Percentiles rank a stretch among this genome's conserved stretches.
These are phyloP conservation scores for Cladosporium velox DNA, from an alignment of 2,329 filamentous ascomycete genomes.

Conservation along the genomic window DNA sequence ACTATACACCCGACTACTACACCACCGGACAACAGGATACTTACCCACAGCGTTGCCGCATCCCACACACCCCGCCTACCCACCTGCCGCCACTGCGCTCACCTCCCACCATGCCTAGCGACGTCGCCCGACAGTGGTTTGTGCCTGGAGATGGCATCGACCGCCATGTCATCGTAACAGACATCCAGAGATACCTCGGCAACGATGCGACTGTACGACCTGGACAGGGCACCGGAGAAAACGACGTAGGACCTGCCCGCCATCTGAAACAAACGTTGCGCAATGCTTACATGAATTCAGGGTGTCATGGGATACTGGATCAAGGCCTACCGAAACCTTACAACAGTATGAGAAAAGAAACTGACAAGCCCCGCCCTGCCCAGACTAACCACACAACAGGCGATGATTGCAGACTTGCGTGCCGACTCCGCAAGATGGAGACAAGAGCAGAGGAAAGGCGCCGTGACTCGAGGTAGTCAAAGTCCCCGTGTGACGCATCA, in stretches of 20 bases:
- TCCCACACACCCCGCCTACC: not conserved
- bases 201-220: constrained; percentile 54
- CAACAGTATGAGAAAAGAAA: constrained; percentile 45
- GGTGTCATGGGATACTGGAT: constrained; percentile 54
- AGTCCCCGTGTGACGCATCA: constrained; percentile 42
- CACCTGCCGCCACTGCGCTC: not conserved
- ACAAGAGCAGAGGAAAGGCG: constrained; percentile 37
- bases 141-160: constrained; percentile 53
- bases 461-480: constrained; percentile 50
- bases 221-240: constrained; percentile 47
- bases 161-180: constrained; percentile 54
- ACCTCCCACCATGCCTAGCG: constrained; percentile 33
- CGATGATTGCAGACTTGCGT: constrained; percentile 54
- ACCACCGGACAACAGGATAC: not conserved
- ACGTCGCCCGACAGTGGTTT: constrained; percentile 51
- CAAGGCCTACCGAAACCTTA: constrained; percentile 53
- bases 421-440: constrained; percentile 51
- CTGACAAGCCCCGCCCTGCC: not conserved
- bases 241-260: constrained; percentile 41
- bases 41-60: not conserved
- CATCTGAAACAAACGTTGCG: not conserved
- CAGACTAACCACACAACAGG: constrained; percentile 36
- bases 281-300: constrained; percentile 32
- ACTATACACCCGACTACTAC: not conserved
- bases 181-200: constrained; percentile 55